A percentile compares a stretch with the other conserved stretches of the same genome.
These are phyloP conservation scores for Ceratobasidium sp. DNA, from an alignment of 1,284 basidiomycete species.

Conservation along the genomic window DNA sequence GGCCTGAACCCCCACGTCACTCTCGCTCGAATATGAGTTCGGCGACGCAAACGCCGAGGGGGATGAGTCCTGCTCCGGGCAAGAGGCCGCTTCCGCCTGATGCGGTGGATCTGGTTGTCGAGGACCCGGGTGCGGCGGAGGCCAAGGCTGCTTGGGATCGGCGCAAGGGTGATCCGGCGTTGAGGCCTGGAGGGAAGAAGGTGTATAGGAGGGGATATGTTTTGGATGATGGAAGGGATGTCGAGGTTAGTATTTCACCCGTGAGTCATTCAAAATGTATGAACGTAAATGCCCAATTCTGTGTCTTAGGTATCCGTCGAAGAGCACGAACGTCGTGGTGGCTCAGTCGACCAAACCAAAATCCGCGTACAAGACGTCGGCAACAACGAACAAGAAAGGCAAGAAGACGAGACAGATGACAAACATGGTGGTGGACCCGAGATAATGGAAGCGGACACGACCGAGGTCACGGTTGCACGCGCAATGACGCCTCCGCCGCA, in stretches of 20 bases:
- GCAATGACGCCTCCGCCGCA: conserved; percentile 51
- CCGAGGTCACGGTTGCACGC: conserved; percentile 51
- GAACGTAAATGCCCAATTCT: background rate
- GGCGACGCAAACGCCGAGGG: conserved; percentile 20
- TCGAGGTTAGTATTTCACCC: conserved; percentile 41
- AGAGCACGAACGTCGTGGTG: conserved; percentile 50
- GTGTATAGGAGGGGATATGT: conserved; percentile 68
- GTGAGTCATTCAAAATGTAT: too few species aligned
- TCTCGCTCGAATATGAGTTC: conserved; percentile 18
- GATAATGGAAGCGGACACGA: conserved; percentile 53
- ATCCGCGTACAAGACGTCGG: conserved; percentile 55
- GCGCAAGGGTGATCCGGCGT: conserved; percentile 66
- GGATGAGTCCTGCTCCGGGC: conserved; percentile 17
- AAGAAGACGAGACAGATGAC: conserved; percentile 53
- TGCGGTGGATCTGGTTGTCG: conserved; percentile 82
- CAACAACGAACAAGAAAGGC: conserved; percentile 47
- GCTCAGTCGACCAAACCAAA: conserved; percentile 51
- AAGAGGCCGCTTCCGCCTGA: conserved; percentile 66
- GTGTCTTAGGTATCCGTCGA: conserved; percentile 46
- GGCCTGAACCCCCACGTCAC: conserved; percentile 25
- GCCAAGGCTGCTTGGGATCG: conserved; percentile 65
- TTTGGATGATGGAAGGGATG: conserved; percentile 57
- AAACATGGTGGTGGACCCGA: conserved; percentile 51
- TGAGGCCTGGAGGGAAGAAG: conserved; percentile 59
- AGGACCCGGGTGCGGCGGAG: conserved; percentile 66